Percentiles rank a stretch among this genome's conserved stretches.
Conservation (phyloP, 1,284 basidiomycete genomes). For the Cryptococcus hybrid region DNA sequence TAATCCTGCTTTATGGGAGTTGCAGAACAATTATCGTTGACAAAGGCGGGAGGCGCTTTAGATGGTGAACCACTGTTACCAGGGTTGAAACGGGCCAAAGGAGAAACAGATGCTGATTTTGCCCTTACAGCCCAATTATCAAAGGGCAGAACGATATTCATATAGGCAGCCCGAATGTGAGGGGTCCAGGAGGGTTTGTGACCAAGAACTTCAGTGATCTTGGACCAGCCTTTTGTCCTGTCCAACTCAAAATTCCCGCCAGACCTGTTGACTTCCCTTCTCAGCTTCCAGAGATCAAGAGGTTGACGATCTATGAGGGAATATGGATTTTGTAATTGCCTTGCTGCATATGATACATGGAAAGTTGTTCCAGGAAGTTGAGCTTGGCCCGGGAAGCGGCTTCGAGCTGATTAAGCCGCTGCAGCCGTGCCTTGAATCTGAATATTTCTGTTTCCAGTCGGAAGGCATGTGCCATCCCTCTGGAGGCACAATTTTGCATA, state of each 20-base stretch:
- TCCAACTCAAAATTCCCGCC: slow-evolving; percentile 83
- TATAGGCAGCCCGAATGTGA: slow-evolving; percentile 71
- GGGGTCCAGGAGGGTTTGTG: slow-evolving; percentile 58
- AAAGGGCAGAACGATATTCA: slow-evolving; percentile 87
- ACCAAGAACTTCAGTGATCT: slow-evolving; percentile 75
- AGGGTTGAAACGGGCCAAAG: slow-evolving; percentile 20
- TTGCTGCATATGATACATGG: slow-evolving; percentile 87
- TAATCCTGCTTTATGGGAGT: no score
- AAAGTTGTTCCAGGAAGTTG: slow-evolving; percentile 96
- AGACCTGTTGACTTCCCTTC: slow-evolving; percentile 82
- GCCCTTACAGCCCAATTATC: slow-evolving; percentile 83
- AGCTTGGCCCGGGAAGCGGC: slow-evolving; percentile 94
- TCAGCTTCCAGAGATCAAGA: slow-evolving; percentile 87
- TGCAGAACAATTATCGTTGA: no score
- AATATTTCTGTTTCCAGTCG: slow-evolving; percentile 79
- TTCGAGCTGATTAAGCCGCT: slow-evolving; percentile 94
- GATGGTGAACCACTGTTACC: slow-evolving; percentile 9
- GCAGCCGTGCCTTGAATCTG: slow-evolving; percentile 87
- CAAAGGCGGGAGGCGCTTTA: slow-evolving; percentile 13
- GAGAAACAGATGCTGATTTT: slow-evolving; percentile 52
- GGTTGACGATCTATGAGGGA: slow-evolving; percentile 90
- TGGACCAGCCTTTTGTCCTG: slow-evolving; percentile 75
- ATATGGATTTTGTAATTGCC: slow-evolving; percentile 82
- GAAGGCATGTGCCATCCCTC: slow-evolving; percentile 95
- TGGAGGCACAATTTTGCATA: slow-evolving; percentile 96